phyloP scores from a whole-genome alignment of 1,284 basidiomycete genomes.

The Puccinia brachypodii region DNA sequence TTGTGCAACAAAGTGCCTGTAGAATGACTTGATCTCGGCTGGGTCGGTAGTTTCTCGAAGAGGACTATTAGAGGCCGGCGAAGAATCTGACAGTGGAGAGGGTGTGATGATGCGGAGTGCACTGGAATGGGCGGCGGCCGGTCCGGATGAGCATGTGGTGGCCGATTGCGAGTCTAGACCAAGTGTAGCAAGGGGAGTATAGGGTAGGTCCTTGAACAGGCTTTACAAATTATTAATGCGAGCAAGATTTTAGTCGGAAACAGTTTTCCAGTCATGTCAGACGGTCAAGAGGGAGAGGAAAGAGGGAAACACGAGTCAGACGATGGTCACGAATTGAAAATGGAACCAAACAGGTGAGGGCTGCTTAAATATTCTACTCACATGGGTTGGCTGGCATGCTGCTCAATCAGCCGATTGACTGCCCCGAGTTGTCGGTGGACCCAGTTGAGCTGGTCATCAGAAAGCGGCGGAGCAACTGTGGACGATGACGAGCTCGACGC shows the following conservation, averaged over 20 bases:
- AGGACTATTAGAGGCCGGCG: neutral
- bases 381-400: conserved; percentile 5
- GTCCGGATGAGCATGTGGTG: neutral
- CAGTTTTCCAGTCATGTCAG: neutral
- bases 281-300: neutral
- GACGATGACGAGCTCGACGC: neutral
- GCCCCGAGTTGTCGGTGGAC: conserved; percentile 15
- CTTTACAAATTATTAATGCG: neutral
- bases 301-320: neutral
- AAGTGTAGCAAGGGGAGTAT: neutral
- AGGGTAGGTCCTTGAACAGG: conserved; percentile 31
- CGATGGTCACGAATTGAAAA: neutral
- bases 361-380: conserved; percentile 6
- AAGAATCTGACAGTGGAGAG: neutral
- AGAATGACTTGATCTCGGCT: conserved; percentile 33
- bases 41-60: conserved; percentile 4
- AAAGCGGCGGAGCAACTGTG: neutral
- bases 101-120: neutral
- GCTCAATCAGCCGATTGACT: conserved; percentile 31
- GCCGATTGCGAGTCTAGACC: neutral
- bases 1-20: conserved; percentile 8
- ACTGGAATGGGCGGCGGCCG: conserved; percentile 3
- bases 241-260: neutral
- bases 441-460: conserved; percentile 9
- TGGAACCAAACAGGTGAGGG: neutral